Base-by-base conservation (phyloP, 2,329 filamentous ascomycete genomes). In the Fusarium burgessii region DNA sequence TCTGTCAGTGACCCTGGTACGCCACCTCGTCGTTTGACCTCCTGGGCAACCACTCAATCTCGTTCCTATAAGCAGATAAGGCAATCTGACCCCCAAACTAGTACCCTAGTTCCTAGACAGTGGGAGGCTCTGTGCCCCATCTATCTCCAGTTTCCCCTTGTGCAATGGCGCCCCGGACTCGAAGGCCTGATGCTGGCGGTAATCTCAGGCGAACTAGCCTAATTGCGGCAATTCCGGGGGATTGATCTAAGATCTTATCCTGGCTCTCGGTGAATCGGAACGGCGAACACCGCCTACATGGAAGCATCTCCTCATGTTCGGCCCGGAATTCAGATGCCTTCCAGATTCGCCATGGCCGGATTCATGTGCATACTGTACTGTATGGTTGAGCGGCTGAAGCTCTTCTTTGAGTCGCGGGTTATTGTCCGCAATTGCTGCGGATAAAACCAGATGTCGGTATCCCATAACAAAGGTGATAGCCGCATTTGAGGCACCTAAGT, bases 231-330 rank as follows among this genome's bases (percentile, higher is more conserved):
- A 75, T 79, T 76, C 78, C 77, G 77, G 76, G 76, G 75, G 66
- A 67, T 73, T 75, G 75, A 79, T 79, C 77, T 79, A 62, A 79
- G 77, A 79, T 79, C 77, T 77, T 70, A 72, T 72, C 73, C 74
- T 76, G 62, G 62, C 54, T 41, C 62, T 74, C 75, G 77, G 75
- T 78, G 77, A 66, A 76, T 76, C 77, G 75, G 77, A 72, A 73
- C 75, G 75, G 75, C 66, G 69, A 79, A 74, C 72, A 74, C 75
- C 76, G 76, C 67, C 58, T 23, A 58, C 62, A 59, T 70, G 59
- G 43, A 65, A 58, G 36, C 71, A 55, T 52, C 51, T 25, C 43
- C 59, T 71, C 57, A 40, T 59, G 49, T 72, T 66, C 68, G 64
- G 65, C 59, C 62, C 65, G 63, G 67, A 73, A 51, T 66, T 58